Evolutionary conservation across 129 eudicot genomes (phyloP), one percentile per base, ranked within the genome.

Genomic region (Oenanthe sinensis): DNA sequence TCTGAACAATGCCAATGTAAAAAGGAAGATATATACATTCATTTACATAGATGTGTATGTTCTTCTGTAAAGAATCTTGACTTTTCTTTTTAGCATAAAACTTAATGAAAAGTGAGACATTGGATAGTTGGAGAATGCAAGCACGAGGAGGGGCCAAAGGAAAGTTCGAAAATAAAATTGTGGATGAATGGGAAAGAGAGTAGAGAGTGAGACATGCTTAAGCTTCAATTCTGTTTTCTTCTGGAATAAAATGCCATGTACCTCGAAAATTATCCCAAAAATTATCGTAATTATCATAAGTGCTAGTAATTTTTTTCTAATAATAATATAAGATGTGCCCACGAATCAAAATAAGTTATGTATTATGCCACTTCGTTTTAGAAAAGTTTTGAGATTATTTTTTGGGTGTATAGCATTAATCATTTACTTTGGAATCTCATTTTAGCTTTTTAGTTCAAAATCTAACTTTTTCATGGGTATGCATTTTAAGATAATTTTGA

Each of bases 71-170:
- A 87, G 93, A 91, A 91, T 87, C 89, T 4, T 83, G 84, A 91
- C 91, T 86, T 86, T 88, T 91, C 91, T 90, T 89, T 85, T 78
- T 71, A 84, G 82, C 80, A 88, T 96, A 82, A 88, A 83, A 94
- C 93, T 94, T 91, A 13, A 40, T 65, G 82, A 80, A 86, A 65
- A 55, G 83, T 70, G 96, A 89, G 98, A 89, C 83, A 94, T 82
- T 63, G 81, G 84, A 78, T 86, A 79, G 96, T 79, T 87, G 85
- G 87, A 81, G 78, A 78, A 84, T 83, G 84, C 91, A 91, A 93
- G 90, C 91, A 89, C 87, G 85, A 85, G 6, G 52, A 81, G 87
- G 89, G 88, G 80, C 92, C 84, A 79, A 81, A 85, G 85, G 86
- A 47, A 50, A 70, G 75, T 16, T 16, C 54, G 75, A 74, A 89